phyloP scores from a whole-genome alignment of 129 eudicot genomes.

The Daucus carota region DNA sequence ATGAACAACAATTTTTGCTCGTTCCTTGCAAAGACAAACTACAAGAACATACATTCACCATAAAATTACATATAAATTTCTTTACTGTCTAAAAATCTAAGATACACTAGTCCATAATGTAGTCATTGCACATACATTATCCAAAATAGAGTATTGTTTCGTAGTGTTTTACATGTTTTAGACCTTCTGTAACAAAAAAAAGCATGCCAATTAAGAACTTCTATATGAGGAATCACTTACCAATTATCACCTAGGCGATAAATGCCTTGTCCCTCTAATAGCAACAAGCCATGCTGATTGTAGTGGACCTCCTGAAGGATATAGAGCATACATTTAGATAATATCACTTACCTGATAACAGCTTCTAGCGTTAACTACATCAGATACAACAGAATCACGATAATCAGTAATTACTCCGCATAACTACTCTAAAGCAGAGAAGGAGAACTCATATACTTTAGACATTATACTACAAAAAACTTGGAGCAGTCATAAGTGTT shows the following conservation, averaged over 20 bases:
- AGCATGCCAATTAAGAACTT: background rate
- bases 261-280: slow-evolving; percentile 91
- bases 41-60: background rate
- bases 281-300: slow-evolving; percentile 90
- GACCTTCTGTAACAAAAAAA: background rate
- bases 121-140: background rate
- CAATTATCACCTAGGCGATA: slow-evolving; percentile 93
- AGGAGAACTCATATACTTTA: background rate
- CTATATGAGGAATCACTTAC: slow-evolving; percentile 26
- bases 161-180: background rate
- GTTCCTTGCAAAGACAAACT: background rate
- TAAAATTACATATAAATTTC: background rate
- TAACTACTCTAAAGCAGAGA: background rate
- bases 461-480: background rate
- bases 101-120: background rate
- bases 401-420: background rate
- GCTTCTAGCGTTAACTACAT: background rate
- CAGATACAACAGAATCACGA: background rate
- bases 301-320: slow-evolving; percentile 84
- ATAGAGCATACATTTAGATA: slow-evolving; percentile 5
- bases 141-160: background rate
- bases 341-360: background rate
- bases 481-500: background rate
- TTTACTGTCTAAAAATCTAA: background rate
- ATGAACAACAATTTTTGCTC: background rate